Conservation (phyloP, 2,329 filamentous ascomycete genomes). For the Sclerotinia spermophila region DNA sequence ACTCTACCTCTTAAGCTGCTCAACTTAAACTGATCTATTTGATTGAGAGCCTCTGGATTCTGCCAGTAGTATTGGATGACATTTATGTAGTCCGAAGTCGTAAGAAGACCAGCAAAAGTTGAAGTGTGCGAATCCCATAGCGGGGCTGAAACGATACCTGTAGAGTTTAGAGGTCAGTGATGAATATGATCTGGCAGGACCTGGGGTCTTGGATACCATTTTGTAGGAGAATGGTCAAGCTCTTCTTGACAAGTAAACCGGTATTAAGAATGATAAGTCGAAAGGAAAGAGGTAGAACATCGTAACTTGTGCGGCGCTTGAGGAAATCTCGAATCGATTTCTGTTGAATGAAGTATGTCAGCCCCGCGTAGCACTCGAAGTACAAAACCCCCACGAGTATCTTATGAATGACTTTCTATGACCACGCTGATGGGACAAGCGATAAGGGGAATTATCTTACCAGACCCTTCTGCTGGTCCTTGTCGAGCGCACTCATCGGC, state of each 20-base stretch:
- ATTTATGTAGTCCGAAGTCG: slow-evolving; percentile 96
- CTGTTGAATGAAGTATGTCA: slow-evolving; percentile 46
- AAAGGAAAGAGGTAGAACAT: slow-evolving; percentile 93
- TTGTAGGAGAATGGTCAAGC: slow-evolving; percentile 88
- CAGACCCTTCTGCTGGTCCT: slow-evolving; percentile 74
- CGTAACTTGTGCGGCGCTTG: slow-evolving; percentile 93
- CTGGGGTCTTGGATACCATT: slow-evolving; percentile 61
- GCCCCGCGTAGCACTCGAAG: slow-evolving; percentile 27
- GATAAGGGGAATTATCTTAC: slow-evolving; percentile 48
- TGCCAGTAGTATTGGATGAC: slow-evolving; percentile 99
- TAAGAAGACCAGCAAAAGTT: slow-evolving; percentile 89
- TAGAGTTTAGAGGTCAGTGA: slow-evolving; percentile 7
- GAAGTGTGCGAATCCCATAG: slow-evolving; percentile 94
- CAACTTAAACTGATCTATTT: slow-evolving; percentile 90
- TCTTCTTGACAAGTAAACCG: slow-evolving; percentile 93
- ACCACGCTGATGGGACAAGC: background rate
- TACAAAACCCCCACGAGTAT: slow-evolving; percentile 14
- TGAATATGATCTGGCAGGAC: background rate
- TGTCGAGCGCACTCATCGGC: slow-evolving; percentile 61
- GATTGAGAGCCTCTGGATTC: slow-evolving; percentile 82
- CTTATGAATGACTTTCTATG: slow-evolving; percentile 5
- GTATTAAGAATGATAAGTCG: slow-evolving; percentile 95
- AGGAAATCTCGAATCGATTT: slow-evolving; percentile 92
- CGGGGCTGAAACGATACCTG: slow-evolving; percentile 95
- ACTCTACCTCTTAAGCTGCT: slow-evolving; percentile 80